A percentile compares a stretch with the other conserved stretches of the same genome.
phyloP scores from a whole-genome alignment of 2,329 filamentous ascomycete genomes.

The Macrophomina tecta region DNA sequence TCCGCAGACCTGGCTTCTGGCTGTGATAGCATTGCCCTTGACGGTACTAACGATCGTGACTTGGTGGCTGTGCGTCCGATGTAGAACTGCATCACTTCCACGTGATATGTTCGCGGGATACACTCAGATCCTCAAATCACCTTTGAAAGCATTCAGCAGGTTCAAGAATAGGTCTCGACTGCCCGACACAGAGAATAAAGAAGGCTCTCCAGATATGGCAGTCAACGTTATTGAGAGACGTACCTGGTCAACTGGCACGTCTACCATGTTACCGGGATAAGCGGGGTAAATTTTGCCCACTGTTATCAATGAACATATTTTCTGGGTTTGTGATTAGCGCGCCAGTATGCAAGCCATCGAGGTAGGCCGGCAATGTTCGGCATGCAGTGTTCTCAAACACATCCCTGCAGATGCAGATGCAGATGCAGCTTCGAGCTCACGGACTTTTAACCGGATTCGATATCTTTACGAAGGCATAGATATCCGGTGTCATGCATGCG shows the following conservation, averaged over 20 bases:
- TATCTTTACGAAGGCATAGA: not conserved
- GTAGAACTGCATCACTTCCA: too few species aligned
- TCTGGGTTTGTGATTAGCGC: not conserved
- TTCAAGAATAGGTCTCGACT: too few species aligned
- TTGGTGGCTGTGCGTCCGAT: slow-evolving; percentile 3
- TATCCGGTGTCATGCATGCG: not conserved
- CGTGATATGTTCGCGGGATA: too few species aligned
- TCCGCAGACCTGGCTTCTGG: not conserved
- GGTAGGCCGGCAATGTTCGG: not conserved
- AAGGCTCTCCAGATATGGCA: too few species aligned
- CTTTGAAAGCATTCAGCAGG: too few species aligned
- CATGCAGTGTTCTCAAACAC: not conserved
- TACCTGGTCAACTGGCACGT: not conserved
- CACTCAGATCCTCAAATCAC: too few species aligned
- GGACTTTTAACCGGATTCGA: not conserved
- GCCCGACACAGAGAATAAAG: too few species aligned
- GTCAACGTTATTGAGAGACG: too few species aligned
- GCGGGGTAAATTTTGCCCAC: not conserved
- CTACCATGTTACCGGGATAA: not conserved
- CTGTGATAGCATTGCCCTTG: slow-evolving; percentile 5
- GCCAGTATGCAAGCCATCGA: not conserved
- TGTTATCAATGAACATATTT: not conserved
- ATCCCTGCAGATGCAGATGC: not conserved
- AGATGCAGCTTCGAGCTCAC: not conserved
- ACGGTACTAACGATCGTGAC: not conserved